Evolutionary conservation across 2,329 filamentous ascomycete species (phyloP).

Genomic region (Tympanopsis confertula): DNA sequence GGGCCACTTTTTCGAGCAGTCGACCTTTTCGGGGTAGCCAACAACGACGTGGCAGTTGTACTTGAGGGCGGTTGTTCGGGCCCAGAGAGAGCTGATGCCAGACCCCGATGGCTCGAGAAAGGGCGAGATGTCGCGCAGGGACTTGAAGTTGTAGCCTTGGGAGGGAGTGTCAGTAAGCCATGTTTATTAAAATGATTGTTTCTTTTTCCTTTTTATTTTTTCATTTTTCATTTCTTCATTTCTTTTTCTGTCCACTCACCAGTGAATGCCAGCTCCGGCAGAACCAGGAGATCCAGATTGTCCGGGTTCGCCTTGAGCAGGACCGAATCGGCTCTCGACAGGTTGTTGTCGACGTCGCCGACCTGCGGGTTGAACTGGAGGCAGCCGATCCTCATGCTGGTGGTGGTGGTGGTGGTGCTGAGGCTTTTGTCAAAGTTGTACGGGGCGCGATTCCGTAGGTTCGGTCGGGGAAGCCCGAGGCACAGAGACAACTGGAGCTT

Average conservation of each 20-base stretch:
- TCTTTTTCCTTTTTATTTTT: conserved; percentile 3
- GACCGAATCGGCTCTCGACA: conserved; percentile 55
- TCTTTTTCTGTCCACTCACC: conserved; percentile 29
- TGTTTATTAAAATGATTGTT: conserved; percentile 1
- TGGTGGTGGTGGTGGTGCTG: conserved; percentile 4
- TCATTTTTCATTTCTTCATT: conserved; percentile 2
- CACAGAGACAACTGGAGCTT: too few species aligned
- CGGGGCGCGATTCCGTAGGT: neutral
- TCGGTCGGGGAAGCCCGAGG: too few species aligned
- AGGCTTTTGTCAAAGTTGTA: neutral
- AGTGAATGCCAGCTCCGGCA: conserved; percentile 68
- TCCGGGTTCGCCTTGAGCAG: conserved; percentile 37
- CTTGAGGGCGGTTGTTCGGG: conserved; percentile 50
- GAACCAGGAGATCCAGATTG: conserved; percentile 57
- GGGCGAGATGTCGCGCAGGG: conserved; percentile 53
- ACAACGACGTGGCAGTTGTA: conserved; percentile 57
- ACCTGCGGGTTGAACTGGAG: conserved; percentile 64
- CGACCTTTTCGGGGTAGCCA: conserved; percentile 64
- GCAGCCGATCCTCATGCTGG: conserved; percentile 54
- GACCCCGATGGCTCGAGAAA: conserved; percentile 55
- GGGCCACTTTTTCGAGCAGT: conserved; percentile 36
- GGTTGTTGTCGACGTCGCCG: conserved; percentile 59
- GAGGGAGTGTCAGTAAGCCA: conserved; percentile 7
- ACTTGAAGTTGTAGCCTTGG: conserved; percentile 67
- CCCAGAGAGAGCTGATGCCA: conserved; percentile 64